phyloP scores from a whole-genome alignment of 352 stramenopile species.

The Globisporangium apiculatum region DNA sequence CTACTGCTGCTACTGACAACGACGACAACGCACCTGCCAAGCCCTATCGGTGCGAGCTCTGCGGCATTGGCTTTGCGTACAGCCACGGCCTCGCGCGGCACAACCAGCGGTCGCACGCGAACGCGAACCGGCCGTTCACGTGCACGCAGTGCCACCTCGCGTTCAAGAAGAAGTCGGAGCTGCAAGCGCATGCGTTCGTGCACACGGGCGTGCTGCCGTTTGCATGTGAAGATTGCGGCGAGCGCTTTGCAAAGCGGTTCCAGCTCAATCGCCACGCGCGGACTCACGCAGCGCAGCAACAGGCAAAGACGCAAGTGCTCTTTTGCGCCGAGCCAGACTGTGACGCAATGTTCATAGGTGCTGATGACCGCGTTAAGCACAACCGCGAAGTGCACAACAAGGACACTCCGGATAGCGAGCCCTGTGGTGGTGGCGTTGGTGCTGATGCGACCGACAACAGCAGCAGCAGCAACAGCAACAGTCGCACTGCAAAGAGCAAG shows the following conservation, averaged over 20 bases:
- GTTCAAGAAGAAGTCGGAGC: constrained; percentile 79
- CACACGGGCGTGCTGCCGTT: constrained; percentile 75
- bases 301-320: constrained; percentile 33
- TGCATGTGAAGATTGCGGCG: constrained; percentile 47
- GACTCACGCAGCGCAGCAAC: constrained; percentile 18
- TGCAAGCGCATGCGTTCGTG: constrained; percentile 71
- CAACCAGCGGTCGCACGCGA: constrained; percentile 37
- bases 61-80: constrained; percentile 50
- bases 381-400: constrained; percentile 23
- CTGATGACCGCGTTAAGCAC: constrained; percentile 36
- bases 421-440: too few relatives aligned
- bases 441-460: not conserved
- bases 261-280: constrained; percentile 44
- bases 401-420: not conserved
- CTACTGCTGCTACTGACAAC: constrained; percentile 7
- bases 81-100: constrained; percentile 61
- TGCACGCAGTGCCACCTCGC: constrained; percentile 50
- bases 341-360: constrained; percentile 45
- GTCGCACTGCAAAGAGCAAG: not conserved
- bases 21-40: constrained; percentile 17
- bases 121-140: constrained; percentile 45
- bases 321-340: constrained; percentile 42
- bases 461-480: not conserved
- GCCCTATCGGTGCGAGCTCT: constrained; percentile 50
- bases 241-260: constrained; percentile 60